Conservation (phyloP, 108 stramenopile genomes). For the Chaetoceros muelleri region DNA sequence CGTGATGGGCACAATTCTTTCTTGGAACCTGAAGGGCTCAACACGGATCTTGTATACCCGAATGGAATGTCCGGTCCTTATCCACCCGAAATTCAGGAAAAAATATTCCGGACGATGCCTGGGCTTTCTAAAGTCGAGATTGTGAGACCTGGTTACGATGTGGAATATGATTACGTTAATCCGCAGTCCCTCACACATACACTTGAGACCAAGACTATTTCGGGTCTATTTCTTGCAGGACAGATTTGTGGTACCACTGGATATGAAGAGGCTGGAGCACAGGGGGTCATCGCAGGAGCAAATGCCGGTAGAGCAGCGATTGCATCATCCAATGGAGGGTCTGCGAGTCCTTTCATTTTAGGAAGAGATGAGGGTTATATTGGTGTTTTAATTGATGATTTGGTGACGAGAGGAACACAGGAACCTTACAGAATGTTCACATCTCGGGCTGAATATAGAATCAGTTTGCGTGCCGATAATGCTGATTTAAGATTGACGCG, state of each 20-base stretch:
- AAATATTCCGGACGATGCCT: slow-evolving; percentile 80
- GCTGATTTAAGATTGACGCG: slow-evolving; percentile 91
- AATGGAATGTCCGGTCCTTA: slow-evolving; percentile 90
- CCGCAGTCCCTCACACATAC: slow-evolving; percentile 84
- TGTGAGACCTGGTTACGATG: slow-evolving; percentile 86
- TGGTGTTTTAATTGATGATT: slow-evolving; percentile 96
- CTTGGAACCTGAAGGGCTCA: slow-evolving; percentile 96
- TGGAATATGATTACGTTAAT: slow-evolving; percentile 95
- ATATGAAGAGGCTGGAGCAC: slow-evolving; percentile 97
- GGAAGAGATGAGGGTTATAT: slow-evolving; percentile 95
- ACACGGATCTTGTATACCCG: slow-evolving; percentile 93
- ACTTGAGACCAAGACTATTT: slow-evolving; percentile 84
- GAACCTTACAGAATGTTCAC: slow-evolving; percentile 99
- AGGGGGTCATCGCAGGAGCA: slow-evolving; percentile 91
- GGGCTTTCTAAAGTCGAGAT: slow-evolving; percentile 91
- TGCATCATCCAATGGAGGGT: slow-evolving; percentile 36
- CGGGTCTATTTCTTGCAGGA: slow-evolving; percentile 90
- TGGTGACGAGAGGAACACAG: slow-evolving; percentile 86
- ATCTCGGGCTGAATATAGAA: slow-evolving; percentile 90
- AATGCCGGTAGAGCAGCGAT: slow-evolving; percentile 75
- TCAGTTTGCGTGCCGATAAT: slow-evolving; percentile 88
- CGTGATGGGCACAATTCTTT: slow-evolving; percentile 88
- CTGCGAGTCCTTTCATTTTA: slow-evolving; percentile 70
- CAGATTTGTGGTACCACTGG: slow-evolving; percentile 99
- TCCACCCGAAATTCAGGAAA: slow-evolving; percentile 86